Base-by-base conservation (phyloP, 352 stramenopile genomes). In the Phytopythium cucurbitacearum region DNA sequence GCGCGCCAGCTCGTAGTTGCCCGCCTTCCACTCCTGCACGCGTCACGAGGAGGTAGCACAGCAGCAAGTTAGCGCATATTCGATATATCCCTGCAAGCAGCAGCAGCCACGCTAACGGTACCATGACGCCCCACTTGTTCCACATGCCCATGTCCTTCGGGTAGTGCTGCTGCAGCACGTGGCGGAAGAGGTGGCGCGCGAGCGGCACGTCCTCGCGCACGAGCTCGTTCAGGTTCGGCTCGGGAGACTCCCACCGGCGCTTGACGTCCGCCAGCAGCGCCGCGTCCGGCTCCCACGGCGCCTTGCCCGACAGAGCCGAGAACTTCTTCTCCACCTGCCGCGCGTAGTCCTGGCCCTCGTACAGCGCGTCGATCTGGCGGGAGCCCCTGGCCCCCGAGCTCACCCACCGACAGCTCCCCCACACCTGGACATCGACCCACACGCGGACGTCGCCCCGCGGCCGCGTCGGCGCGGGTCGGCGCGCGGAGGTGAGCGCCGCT, bases 61-160 rank as follows among this genome's bases (percentile, higher is more conserved):
- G 34, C 7, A 34, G 48, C 44, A 59, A n/a, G 41, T 50, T 7
- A 34, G 10, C 40, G 35, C 43, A 28, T 28, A 28, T 28, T 28
- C 21, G 21, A 28, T 28, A 28, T 28, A n/a, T 44, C 40, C 5
- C 5, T 15, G 40, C 5, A 12, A 44, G 11, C 40, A n/a, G 21
- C 40, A 15, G 38, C 8, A 41, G 38, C 38, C 38, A 41, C 38
- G 8, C 8, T 13, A 42, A 65, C 59, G 13, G 62, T 12, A 75
- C 62, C 85, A 95, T 95, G 42, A 85, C 82, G 44, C 71, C 85
- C 85, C 85, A 95, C 59, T 95, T 95, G 71, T 95, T 95, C 85
- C 85, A 95, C 85, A 95, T 95, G 60, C 71, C 76, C 82, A 95
- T 93, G 68, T 95, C 82, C 16, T 83, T 78, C 5, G 68, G 59